Evolutionary conservation across 805 yeast genomes (phyloP).

Genomic region (Candida krabiensis): DNA sequence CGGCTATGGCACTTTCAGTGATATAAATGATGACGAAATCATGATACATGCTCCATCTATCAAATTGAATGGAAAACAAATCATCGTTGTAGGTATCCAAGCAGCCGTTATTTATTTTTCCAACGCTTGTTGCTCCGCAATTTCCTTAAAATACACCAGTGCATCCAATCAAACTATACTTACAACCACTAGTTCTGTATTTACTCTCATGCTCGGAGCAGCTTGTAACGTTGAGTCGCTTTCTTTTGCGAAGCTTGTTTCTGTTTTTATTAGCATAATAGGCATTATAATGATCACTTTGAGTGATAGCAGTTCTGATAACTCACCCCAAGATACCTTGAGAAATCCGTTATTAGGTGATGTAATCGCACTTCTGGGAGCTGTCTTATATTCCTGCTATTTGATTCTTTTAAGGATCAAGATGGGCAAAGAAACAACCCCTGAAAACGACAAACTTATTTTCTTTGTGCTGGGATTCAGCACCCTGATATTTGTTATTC

Average conservation of each 20-base stretch:
- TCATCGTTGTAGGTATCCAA: slow-evolving; percentile 37
- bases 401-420: slow-evolving; percentile 42
- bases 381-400: slow-evolving; percentile 47
- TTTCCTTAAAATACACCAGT: slow-evolving; percentile 48
- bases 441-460: slow-evolving; percentile 46
- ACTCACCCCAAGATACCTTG: slow-evolving; percentile 1
- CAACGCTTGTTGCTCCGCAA: slow-evolving; percentile 41
- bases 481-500: slow-evolving; percentile 41
- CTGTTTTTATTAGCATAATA: slow-evolving; percentile 43
- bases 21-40: slow-evolving; percentile 6
- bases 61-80: slow-evolving; percentile 28
- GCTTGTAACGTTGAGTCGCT: slow-evolving; percentile 42
- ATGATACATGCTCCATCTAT: slow-evolving; percentile 24
- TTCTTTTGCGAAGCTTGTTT: slow-evolving; percentile 39
- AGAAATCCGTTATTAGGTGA: slow-evolving; percentile 45
- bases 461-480: slow-evolving; percentile 48
- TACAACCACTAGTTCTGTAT: slow-evolving; percentile 51
- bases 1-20: slow-evolving; percentile 10
- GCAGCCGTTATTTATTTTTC: slow-evolving; percentile 42
- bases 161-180: slow-evolving; percentile 54
- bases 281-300: slow-evolving; percentile 49
- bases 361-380: slow-evolving; percentile 43
- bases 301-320: slow-evolving; percentile 21
- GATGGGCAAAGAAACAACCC: slow-evolving; percentile 43
- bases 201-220: slow-evolving; percentile 47